Conservation (phyloP, 2,329 filamentous ascomycete genomes). For the Pyrenophora teres region DNA sequence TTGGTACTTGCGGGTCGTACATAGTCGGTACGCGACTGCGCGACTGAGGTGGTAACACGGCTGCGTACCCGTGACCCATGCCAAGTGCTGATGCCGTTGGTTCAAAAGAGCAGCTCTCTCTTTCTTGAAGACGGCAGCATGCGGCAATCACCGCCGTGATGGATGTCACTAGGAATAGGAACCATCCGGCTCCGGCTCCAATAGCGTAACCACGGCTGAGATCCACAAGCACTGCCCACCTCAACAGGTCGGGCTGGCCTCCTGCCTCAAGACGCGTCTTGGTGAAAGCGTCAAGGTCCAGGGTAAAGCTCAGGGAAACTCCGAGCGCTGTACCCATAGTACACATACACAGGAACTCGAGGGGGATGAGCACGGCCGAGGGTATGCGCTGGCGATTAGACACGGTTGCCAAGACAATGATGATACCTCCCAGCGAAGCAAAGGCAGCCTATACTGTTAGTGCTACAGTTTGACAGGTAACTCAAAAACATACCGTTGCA, state of each 20-base stretch:
- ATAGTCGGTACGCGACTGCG: constrained; percentile 29
- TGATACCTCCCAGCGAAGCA: constrained; percentile 20
- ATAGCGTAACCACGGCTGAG: constrained; percentile 29
- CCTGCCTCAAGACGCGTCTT: constrained; percentile 17
- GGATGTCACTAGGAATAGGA: constrained; percentile 23
- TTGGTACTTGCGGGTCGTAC: constrained; percentile 28
- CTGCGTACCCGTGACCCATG: constrained; percentile 32
- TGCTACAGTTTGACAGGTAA: background rate
- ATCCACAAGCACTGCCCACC: constrained; percentile 27
- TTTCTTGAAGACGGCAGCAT: constrained; percentile 18
- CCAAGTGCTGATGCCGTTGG: constrained; percentile 38
- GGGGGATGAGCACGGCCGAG: constrained; percentile 21
- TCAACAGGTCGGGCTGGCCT: constrained; percentile 20
- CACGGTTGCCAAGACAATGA: constrained; percentile 24
- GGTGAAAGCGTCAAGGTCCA: constrained; percentile 19
- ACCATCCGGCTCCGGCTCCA: constrained; percentile 21
- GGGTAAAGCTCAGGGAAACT: constrained; percentile 25
- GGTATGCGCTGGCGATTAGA: constrained; percentile 25
- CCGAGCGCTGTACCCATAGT: constrained; percentile 30
- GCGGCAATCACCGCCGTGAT: constrained; percentile 22
- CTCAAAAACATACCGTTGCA: constrained; percentile 24
- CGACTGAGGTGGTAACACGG: constrained; percentile 16
- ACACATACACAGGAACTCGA: constrained; percentile 32
- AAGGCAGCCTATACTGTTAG: constrained; percentile 28
- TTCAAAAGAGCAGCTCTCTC: constrained; percentile 36